Percentiles rank a stretch among this genome's conserved stretches.
Evolutionary conservation across 2,329 filamentous ascomycete species (phyloP).

Genomic region (Salinomyces thailandicus): DNA sequence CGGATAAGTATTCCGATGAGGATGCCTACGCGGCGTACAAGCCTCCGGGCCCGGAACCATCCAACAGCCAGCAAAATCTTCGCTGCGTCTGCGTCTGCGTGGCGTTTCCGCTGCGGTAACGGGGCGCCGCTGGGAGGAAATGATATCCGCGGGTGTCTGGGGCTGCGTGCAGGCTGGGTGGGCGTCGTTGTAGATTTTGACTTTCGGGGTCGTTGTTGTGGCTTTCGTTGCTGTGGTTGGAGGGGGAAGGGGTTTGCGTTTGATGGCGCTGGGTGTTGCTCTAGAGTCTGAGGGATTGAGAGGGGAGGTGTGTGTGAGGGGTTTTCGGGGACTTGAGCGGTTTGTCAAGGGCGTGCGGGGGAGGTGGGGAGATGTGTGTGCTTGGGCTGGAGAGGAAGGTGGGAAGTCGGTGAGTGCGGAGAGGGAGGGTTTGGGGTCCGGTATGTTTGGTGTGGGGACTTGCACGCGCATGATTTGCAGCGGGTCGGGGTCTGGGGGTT

Average conservation of each 20-base stretch:
- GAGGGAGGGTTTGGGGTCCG: background rate
- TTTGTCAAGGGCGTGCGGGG: background rate
- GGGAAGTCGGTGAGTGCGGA: background rate
- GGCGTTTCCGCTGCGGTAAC: no score
- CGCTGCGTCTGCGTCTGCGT: no score
- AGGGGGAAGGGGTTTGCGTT: conserved; percentile 4
- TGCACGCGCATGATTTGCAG: background rate
- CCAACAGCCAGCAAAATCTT: no score
- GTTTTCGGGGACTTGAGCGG: background rate
- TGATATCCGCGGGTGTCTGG: conserved; percentile 28
- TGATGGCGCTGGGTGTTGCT: conserved; percentile 3
- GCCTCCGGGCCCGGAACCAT: no score
- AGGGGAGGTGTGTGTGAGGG: background rate
- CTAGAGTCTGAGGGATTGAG: background rate
- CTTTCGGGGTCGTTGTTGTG: conserved; percentile 5
- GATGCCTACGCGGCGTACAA: no score
- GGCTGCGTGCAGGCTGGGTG: conserved; percentile 20
- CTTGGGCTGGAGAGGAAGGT: background rate
- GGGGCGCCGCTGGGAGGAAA: no score
- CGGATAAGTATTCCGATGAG: no score
- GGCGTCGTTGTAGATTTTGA: conserved; percentile 25
- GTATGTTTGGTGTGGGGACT: background rate
- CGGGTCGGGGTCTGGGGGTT: background rate
- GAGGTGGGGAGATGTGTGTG: conserved; percentile 3
- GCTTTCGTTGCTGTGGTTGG: conserved; percentile 5